Evolutionary conservation across 768 basidiomycete genomes (phyloP), one percentile per base, ranked within the genome.

Genomic region (Hericium alpestre): DNA sequence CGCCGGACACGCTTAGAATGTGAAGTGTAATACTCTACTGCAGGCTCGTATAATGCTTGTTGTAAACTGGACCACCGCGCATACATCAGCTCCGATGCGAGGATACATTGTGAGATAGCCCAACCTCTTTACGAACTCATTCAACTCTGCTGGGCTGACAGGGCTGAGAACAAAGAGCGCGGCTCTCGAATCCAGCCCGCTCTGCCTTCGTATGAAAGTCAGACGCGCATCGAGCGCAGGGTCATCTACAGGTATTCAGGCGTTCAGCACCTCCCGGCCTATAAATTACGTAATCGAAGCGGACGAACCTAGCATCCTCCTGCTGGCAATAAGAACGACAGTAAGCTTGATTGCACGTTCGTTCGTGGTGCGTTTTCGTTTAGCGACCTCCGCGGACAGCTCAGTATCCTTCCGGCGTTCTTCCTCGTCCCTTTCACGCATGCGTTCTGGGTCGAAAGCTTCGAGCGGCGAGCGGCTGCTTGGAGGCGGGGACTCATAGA

Each of bases 151-250:
- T n/a, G 79, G 76, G 39, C 85, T 84, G 38, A 99, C 93, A 22
- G 96, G 96, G 62, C 92, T 93, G 18, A 98, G 78, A 18, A 97
- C 95, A 65, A 97, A 99, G 11, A 98, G 74, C 0, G 92, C 90
- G 0, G 94, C 95, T 56, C 90, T 81, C 1, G 93, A 88, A 67
- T 96, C 94, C 1, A 99, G 79, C 1, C 86, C 87, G 49, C 91
- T 90, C 61, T 93, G 87, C 58, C 87, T 79, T 55, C 96, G 79
- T 56, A 99, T 90, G 65, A 77, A 90, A 0, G 93, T 92, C 56
- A 98, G 72, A 16, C 96, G 81, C 3, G 79, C 65, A 68, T 98
- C 96, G 48, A 97, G 74, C 0, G 82, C 70, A 1, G 91, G 83
- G 61, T 96, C 91, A 62, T 97, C 95, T 94, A 62, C 9, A 22